These are phyloP conservation scores for Elasticomyces elasticus DNA, from an alignment of 495 filamentous ascomycete species.

Conservation along the genomic window DNA sequence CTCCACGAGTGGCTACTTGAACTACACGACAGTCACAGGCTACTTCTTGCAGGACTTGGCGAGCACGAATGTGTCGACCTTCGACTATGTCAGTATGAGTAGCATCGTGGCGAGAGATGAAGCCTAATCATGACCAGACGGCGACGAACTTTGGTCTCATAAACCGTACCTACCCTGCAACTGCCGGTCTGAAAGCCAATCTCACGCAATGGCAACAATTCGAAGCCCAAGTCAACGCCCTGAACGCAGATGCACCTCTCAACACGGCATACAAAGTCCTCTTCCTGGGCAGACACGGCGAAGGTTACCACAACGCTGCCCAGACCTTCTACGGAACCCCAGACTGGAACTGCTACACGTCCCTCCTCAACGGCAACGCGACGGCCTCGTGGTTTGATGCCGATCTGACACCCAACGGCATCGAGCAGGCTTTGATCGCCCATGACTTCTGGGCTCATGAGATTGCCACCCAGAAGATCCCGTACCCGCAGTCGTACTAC, in stretches of 20 bases:
- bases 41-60: conserved; percentile 64
- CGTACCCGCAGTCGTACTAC: conserved; percentile 56
- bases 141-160: conserved; percentile 58
- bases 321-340: conserved; percentile 43
- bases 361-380: conserved; percentile 55
- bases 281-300: conserved; percentile 59
- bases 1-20: conserved; percentile 29
- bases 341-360: conserved; percentile 53
- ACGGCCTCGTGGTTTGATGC: conserved; percentile 62
- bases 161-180: conserved; percentile 45
- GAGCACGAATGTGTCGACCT: conserved; percentile 49
- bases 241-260: conserved; percentile 42
- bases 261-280: conserved; percentile 57
- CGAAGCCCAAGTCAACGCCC: conserved; percentile 41
- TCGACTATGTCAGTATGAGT: conserved; percentile 50
- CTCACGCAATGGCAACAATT: conserved; percentile 61
- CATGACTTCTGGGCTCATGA: conserved; percentile 54
- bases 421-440: conserved; percentile 50
- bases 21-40: conserved; percentile 56
- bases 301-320: conserved; percentile 60
- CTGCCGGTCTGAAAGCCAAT: conserved; percentile 27
- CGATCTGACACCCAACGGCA: conserved; percentile 50
- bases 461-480: conserved; percentile 45
- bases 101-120: not conserved
- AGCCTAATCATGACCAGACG: conserved; percentile 34